Evolutionary conservation across 331 rosid genomes (phyloP).

Genomic region (Prunus yedoensis): DNA sequence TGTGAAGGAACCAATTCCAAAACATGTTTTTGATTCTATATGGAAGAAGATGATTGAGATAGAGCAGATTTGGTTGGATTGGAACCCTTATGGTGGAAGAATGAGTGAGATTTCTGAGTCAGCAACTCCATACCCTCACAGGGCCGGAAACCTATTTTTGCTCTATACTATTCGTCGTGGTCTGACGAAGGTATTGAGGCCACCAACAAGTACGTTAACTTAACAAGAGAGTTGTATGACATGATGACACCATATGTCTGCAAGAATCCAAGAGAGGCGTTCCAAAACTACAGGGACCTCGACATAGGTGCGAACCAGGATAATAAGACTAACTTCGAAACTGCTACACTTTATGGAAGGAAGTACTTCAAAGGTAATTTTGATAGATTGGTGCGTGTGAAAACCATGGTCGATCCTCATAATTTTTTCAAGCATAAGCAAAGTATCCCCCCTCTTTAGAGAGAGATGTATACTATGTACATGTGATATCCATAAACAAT

Average conservation of each 20-base stretch:
- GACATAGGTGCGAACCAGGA: constrained; percentile 30
- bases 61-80: constrained; percentile 24
- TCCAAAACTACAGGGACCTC: constrained; percentile 36
- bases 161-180: constrained; percentile 38
- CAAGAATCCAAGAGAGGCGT: constrained; percentile 41
- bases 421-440: constrained; percentile 79
- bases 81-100: constrained; percentile 44
- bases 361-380: constrained; percentile 71
- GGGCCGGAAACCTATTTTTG: constrained; percentile 39
- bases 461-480: too few relatives aligned
- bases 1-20: constrained; percentile 24
- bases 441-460: constrained; percentile 41
- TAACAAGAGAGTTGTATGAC: constrained; percentile 1
- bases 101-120: constrained; percentile 34
- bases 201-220: too few relatives aligned
- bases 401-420: constrained; percentile 63
- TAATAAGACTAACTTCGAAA: constrained; percentile 7
- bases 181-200: constrained; percentile 8
- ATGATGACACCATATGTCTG: constrained; percentile 48
- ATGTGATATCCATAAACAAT: too few relatives aligned
- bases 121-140: constrained; percentile 44
- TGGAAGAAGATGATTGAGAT: constrained; percentile 29
- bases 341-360: constrained; percentile 47
- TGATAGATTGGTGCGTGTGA: constrained; percentile 54
- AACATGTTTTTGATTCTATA: constrained; percentile 16